phyloP scores from a whole-genome alignment of 257 asterid genomes.

The Mitragyna speciosa region DNA sequence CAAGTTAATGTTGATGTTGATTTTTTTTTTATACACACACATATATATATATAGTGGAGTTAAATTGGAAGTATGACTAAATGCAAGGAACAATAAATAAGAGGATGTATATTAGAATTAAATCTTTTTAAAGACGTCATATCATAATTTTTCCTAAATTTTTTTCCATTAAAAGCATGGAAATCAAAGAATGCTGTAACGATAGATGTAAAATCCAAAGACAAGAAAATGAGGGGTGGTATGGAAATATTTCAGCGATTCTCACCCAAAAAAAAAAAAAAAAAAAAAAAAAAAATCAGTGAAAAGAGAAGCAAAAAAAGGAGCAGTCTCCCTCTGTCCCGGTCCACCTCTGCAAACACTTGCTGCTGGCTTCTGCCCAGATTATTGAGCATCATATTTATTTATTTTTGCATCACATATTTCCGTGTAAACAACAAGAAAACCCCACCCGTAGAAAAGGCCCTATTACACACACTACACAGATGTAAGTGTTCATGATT shows the following conservation, averaged over 20 bases:
- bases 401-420: conserved; percentile 15
- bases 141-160: too few species aligned
- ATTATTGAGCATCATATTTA: neutral
- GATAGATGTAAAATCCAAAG: neutral
- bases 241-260: too few species aligned
- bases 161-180: too few species aligned
- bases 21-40: too few species aligned
- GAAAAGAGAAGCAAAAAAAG: neutral
- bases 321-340: neutral
- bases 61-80: too few species aligned
- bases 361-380: conserved; percentile 6
- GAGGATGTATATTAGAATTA: too few species aligned
- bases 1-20: too few species aligned
- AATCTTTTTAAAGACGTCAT: too few species aligned
- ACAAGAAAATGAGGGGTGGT: neutral
- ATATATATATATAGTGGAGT: too few species aligned
- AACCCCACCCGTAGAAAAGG: neutral
- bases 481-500: conserved; percentile 3
- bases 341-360: neutral
- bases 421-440: conserved; percentile 10
- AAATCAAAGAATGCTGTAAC: too few species aligned
- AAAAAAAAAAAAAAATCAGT: neutral
- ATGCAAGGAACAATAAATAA: too few species aligned
- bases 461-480: neutral
- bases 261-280: too few species aligned